Percentiles rank a stretch among this genome's conserved stretches.
Conservation (phyloP, 2,329 filamentous ascomycete species). For the Aspergillus chevalieri region DNA sequence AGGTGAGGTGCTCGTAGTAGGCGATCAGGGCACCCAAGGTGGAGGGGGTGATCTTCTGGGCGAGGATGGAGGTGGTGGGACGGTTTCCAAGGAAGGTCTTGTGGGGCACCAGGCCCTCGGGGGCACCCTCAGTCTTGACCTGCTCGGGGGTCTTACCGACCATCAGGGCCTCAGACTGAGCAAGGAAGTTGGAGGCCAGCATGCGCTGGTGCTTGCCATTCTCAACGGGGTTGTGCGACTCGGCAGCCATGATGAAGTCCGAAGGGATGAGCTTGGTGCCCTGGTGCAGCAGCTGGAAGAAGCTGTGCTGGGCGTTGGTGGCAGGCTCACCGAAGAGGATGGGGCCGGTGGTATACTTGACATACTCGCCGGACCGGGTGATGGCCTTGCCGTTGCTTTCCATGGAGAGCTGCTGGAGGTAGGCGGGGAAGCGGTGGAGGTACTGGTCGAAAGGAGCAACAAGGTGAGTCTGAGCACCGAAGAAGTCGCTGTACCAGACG, state of each 20-base stretch:
- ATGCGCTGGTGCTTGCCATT: slow-evolving; percentile 83
- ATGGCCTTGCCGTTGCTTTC: slow-evolving; percentile 99
- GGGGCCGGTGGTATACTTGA: slow-evolving; percentile 95
- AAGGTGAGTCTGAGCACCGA: slow-evolving; percentile 93
- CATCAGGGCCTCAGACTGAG: slow-evolving; percentile 50
- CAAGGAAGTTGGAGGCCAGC: slow-evolving; percentile 48
- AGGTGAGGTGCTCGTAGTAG: slow-evolving; percentile 98
- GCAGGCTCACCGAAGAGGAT: slow-evolving; percentile 97
- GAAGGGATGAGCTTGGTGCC: slow-evolving; percentile 97
- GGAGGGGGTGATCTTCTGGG: slow-evolving; percentile 86
- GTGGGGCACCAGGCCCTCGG: slow-evolving; percentile 69
- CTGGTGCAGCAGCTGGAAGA: slow-evolving; percentile 99
- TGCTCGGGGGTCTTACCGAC: slow-evolving; percentile 44
- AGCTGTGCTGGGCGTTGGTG: slow-evolving; percentile 98
- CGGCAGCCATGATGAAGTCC: slow-evolving; percentile 93
- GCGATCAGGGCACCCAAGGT: slow-evolving; percentile 92
- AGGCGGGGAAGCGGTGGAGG: slow-evolving; percentile 96
- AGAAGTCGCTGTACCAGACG: slow-evolving; percentile 99
- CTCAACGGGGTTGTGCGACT: slow-evolving; percentile 94
- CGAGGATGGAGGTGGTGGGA: slow-evolving; percentile 90
- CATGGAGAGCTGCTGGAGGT: slow-evolving; percentile 98
- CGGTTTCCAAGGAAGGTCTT: slow-evolving; percentile 99
- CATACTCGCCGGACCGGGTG: slow-evolving; percentile 76
- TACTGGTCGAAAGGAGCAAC: slow-evolving; percentile 99
- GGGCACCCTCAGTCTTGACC: slow-evolving; percentile 43